Conservation (phyloP, 140 eudicot species). For the Flaveria floridana region DNA sequence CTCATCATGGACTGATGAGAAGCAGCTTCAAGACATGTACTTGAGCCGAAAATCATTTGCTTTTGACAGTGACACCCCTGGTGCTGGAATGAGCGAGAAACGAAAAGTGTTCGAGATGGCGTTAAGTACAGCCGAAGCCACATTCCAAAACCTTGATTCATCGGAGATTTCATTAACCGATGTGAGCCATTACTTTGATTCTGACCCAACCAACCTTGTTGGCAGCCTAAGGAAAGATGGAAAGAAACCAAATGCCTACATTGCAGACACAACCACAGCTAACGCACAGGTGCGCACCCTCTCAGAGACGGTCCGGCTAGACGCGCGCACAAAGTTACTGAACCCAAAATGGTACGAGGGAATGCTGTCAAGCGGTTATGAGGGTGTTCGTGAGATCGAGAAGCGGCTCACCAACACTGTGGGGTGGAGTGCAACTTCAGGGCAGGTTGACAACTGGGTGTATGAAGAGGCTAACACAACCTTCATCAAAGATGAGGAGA, state of each 20-base stretch:
- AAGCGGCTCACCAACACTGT: constrained; percentile 92
- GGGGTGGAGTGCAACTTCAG: constrained; percentile 99
- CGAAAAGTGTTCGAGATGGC: constrained; percentile 94
- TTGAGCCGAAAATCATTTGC: constrained; percentile 94
- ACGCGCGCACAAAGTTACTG: constrained; percentile 87
- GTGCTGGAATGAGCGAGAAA: constrained; percentile 90
- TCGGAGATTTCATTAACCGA: constrained; percentile 94
- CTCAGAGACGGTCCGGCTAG: constrained; percentile 92
- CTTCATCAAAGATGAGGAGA: constrained; percentile 82
- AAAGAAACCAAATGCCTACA: constrained; percentile 91
- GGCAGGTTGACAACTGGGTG: constrained; percentile 97
- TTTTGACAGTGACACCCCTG: constrained; percentile 89
- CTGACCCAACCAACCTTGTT: constrained; percentile 96
- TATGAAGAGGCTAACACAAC: constrained; percentile 97
- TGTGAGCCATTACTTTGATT: constrained; percentile 97
- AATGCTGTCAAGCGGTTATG: constrained; percentile 90
- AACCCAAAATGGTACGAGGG: constrained; percentile 99
- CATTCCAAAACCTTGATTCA: constrained; percentile 92
- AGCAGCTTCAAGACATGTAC: constrained; percentile 99
- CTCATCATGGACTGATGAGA: constrained; percentile 96
- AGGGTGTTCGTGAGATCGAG: constrained; percentile 98
- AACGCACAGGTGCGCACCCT: constrained; percentile 98
- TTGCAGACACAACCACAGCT: constrained; percentile 98
- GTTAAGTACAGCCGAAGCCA: constrained; percentile 94
- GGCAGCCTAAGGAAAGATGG: constrained; percentile 92